Base-by-base conservation (phyloP, 2,329 filamentous ascomycete genomes). In the Sporothrix variecibatus region DNA sequence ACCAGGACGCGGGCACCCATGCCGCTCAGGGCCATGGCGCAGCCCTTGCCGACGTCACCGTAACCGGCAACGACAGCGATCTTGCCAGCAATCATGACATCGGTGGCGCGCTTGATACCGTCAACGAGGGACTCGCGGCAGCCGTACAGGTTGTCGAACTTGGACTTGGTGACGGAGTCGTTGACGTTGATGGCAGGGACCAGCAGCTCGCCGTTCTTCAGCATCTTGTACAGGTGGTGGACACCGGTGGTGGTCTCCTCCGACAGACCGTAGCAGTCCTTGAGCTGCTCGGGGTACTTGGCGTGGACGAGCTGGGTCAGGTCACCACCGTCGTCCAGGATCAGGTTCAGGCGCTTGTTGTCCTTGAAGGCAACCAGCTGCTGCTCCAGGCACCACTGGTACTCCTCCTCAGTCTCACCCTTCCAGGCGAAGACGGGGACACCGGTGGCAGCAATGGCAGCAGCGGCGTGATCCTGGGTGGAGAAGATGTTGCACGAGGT, bases 81-180 rank as follows among this genome's bases (percentile, higher is more conserved):
- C 93, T 99, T 98, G 85, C 96, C 96, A 82, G 96, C 96, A 89
- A 98, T 95, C 96, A 99, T 99, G 86, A 98, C 96, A 88, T 99
- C 95, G 85, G 96, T 99, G 81, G 96, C 95, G 88, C 95, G 95
- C 93, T 98, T 99, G 92, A 99, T 98, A 85, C 96, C 96, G 85
- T 99, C 96, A 82, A 99, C 92, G 81, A 99, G 93, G 78, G 95
- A 98, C 89, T 98, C 96, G 84, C 94, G 92, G 94, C 96, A 98
- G 83, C 96, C 95, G 91, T 98, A 99, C 79, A 98, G 88, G 92
- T 99, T 99, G 91, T 98, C 96, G 85, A 99, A 99, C 91, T 99
- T 99, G 87, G 94, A 97, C 92, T 98, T 99, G 86, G 96, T 99
- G 83, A 99, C 95, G 75, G 93, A 95, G 91, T 99, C 95, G 89